Conservation (phyloP, 306 rosid species). For the Pachyrhizus erosus region DNA sequence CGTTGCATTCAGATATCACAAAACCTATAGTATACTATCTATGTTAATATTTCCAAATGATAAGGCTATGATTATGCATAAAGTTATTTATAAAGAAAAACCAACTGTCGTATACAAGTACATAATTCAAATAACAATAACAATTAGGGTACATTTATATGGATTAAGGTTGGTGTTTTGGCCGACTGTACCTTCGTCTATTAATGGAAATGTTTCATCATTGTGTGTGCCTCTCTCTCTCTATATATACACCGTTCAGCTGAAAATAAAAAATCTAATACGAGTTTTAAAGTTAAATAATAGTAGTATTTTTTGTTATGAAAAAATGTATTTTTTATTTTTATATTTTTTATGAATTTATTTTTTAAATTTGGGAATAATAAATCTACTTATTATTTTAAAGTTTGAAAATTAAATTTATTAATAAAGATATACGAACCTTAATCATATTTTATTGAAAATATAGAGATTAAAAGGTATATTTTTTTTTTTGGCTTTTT, state of each 20-base stretch:
- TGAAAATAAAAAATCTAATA: background rate
- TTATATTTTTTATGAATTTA: no score
- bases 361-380: no score
- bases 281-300: background rate
- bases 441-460: no score
- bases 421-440: no score
- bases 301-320: background rate
- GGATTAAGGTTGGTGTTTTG: background rate
- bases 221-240: background rate
- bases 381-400: no score
- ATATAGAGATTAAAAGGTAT: no score
- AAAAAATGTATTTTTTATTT: no score
- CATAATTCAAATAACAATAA: conserved; percentile 23
- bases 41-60: background rate
- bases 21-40: background rate
- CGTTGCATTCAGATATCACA: conserved; percentile 14
- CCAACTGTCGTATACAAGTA: background rate
- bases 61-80: background rate
- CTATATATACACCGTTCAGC: background rate
- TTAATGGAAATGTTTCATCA: background rate
- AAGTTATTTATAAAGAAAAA: conserved; percentile 11
- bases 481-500: no score
- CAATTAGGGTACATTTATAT: background rate
- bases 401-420: no score
- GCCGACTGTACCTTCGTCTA: background rate